phyloP scores from a whole-genome alignment of 805 yeast genomes.

The Helenozyma rhizophorensis region DNA sequence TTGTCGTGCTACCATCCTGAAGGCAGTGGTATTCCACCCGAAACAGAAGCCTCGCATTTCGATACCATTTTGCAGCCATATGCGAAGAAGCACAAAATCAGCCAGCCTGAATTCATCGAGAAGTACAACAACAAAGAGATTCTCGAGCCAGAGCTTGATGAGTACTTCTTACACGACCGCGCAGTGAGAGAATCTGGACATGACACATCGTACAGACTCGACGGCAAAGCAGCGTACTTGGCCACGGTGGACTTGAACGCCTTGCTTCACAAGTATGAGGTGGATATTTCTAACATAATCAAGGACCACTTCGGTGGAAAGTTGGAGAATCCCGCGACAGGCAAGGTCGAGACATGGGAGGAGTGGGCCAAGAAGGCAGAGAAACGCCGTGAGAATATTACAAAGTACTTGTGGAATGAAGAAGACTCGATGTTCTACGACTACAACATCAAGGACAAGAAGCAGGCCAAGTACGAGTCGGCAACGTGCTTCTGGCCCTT shows the following conservation, averaged over 20 bases:
- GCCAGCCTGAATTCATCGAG: slow-evolving; percentile 60
- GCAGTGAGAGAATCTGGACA: slow-evolving; percentile 97
- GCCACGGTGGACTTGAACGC: slow-evolving; percentile 91
- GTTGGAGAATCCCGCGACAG: slow-evolving; percentile 22
- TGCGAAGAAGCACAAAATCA: slow-evolving; percentile 52
- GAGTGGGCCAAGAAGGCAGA: slow-evolving; percentile 63
- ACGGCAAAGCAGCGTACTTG: slow-evolving; percentile 81
- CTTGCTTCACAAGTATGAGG: slow-evolving; percentile 82
- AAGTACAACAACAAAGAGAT: slow-evolving; percentile 63
- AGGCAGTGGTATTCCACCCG: slow-evolving; percentile 94
- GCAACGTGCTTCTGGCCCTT: slow-evolving; percentile 92
- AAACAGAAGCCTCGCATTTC: slow-evolving; percentile 89
- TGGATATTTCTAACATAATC: slow-evolving; percentile 69
- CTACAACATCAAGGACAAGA: slow-evolving; percentile 58
- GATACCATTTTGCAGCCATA: slow-evolving; percentile 64
- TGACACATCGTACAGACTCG: slow-evolving; percentile 87
- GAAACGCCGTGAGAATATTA: slow-evolving; percentile 49
- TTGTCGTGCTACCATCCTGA: slow-evolving; percentile 87
- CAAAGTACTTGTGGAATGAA: slow-evolving; percentile 81
- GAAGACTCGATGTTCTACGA: slow-evolving; percentile 75
- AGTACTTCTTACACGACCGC: slow-evolving; percentile 84
- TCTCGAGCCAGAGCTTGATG: slow-evolving; percentile 78
- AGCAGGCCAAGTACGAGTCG: slow-evolving; percentile 66
- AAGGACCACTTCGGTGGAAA: slow-evolving; percentile 50
- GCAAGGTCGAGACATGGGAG: slow-evolving; percentile 40